Evolutionary conservation across 1,139 yeast genomes (phyloP), one percentile per base, ranked within the genome.

Genomic region (Debaryomyces coudertii): DNA sequence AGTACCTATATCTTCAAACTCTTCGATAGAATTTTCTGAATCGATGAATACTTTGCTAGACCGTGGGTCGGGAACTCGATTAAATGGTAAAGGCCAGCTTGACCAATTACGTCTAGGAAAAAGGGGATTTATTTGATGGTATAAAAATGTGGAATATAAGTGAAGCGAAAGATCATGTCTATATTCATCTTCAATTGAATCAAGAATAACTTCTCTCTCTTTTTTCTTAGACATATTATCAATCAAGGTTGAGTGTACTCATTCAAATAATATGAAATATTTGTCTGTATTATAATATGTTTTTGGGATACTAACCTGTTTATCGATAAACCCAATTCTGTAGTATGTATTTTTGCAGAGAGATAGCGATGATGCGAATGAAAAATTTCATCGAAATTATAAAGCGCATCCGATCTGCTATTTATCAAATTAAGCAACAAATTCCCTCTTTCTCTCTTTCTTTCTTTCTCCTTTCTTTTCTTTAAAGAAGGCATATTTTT

Each of bases 161-260:
- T 83, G 88, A 1, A 78, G 49, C 0, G 79, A 77, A 28, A 82
- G 61, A 57, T 83, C 86, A 11, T 58, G 58, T 9, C 77, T 60
- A 47, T 70, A 76, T 3, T 73, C 76, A 2, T 63, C 62, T 51
- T 82, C 83, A 14, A 80, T 48, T 7, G 59, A 48, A 9, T 68
- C 61, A 4, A 80, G 43, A 4, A 73, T 57, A 42, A 59, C 61
- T 7, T 57, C 55, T 12, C 65, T 51, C 36, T 73, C 77, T 22
- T 48, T 41, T 42, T 43, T 50, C 1, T 53, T 45, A 9, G 52
- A 15, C 60, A 55, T 56, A 8, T 40, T 24, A 14, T 14, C 11
- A 29, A n/a, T 7, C 5, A 12, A 29, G 12, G 22, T 4, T 8
- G 15, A 11, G 25, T 7, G 16, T 12, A 20, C 23, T 24, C 36